Evolutionary conservation across 1,139 yeast genomes (phyloP).

Genomic region (Saccharomyces hybrid): DNA sequence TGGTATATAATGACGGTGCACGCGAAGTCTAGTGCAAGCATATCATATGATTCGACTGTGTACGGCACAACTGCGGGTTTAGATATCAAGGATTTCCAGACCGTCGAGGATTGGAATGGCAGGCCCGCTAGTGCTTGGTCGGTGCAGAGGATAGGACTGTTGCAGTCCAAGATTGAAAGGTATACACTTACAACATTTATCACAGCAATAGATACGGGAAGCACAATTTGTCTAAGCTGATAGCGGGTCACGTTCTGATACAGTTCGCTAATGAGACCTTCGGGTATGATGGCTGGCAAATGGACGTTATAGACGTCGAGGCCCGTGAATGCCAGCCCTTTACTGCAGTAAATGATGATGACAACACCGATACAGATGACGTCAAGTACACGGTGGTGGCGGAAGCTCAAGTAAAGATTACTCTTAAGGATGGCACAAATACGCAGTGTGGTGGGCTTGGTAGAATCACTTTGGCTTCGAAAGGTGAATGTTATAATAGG

Average conservation of each 20-base stretch:
- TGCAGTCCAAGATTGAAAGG: slow-evolving; percentile 26
- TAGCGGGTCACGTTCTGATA: slow-evolving; percentile 27
- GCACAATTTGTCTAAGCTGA: slow-evolving; percentile 24
- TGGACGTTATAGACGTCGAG: slow-evolving; percentile 24
- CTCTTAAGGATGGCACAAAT: slow-evolving; percentile 30
- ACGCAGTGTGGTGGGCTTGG: slow-evolving; percentile 26
- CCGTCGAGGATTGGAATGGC: slow-evolving; percentile 25
- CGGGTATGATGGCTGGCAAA: slow-evolving; percentile 31
- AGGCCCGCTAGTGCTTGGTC: slow-evolving; percentile 32
- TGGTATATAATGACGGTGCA: not conserved
- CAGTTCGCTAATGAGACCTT: slow-evolving; percentile 29
- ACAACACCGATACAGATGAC: slow-evolving; percentile 4
- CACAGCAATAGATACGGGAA: slow-evolving; percentile 27
- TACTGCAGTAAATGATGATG: slow-evolving; percentile 1
- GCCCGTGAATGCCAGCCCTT: slow-evolving; percentile 14
- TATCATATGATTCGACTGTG: slow-evolving; percentile 20
- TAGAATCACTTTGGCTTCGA: slow-evolving; percentile 19
- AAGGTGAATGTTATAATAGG: slow-evolving; percentile 26
- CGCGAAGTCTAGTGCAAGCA: not conserved
- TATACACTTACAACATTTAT: slow-evolving; percentile 24
- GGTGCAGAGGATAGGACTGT: slow-evolving; percentile 21
- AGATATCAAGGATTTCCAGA: slow-evolving; percentile 18
- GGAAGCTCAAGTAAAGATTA: slow-evolving; percentile 26
- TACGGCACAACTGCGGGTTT: slow-evolving; percentile 18
- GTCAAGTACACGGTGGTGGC: slow-evolving; percentile 21